Conservation (phyloP, 2,329 filamentous ascomycete species). For the Fusarium caatingaense region DNA sequence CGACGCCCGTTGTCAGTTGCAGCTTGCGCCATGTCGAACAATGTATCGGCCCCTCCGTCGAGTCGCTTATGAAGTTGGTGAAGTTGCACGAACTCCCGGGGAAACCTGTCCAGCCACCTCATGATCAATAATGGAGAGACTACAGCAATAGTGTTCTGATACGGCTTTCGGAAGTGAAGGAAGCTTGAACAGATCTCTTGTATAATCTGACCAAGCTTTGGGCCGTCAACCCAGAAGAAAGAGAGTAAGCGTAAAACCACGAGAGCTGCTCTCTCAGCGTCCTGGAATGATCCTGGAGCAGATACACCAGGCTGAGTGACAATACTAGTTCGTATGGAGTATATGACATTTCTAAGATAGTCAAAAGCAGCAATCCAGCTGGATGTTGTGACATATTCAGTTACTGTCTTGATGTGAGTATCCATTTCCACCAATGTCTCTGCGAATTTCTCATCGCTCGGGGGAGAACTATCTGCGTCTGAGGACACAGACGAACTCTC, state of each 20-base stretch:
- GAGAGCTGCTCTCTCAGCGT: slow-evolving; percentile 65
- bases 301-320: slow-evolving; percentile 54
- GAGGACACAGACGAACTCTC: slow-evolving; percentile 30
- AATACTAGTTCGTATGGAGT: slow-evolving; percentile 60
- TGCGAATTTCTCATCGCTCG: slow-evolving; percentile 45
- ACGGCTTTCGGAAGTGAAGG: slow-evolving; percentile 71
- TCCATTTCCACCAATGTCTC: slow-evolving; percentile 62
- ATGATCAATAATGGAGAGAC: slow-evolving; percentile 72
- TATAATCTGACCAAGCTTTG: slow-evolving; percentile 70
- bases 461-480: slow-evolving; percentile 27
- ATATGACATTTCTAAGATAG: slow-evolving; percentile 65
- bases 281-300: slow-evolving; percentile 52
- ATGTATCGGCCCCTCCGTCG: slow-evolving; percentile 73
- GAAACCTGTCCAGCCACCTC: slow-evolving; percentile 74
- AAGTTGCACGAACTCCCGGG: slow-evolving; percentile 72
- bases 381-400: slow-evolving; percentile 73
- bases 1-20: slow-evolving; percentile 68
- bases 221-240: slow-evolving; percentile 72
- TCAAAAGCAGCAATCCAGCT: slow-evolving; percentile 72
- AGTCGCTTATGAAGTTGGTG: slow-evolving; percentile 70
- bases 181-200: slow-evolving; percentile 76
- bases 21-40: slow-evolving; percentile 76
- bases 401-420: slow-evolving; percentile 64
- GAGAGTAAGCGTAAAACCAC: slow-evolving; percentile 69
- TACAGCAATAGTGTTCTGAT: slow-evolving; percentile 72